Conservation (phyloP, 2,329 filamentous ascomycete genomes). For the Phialophora expanda region DNA sequence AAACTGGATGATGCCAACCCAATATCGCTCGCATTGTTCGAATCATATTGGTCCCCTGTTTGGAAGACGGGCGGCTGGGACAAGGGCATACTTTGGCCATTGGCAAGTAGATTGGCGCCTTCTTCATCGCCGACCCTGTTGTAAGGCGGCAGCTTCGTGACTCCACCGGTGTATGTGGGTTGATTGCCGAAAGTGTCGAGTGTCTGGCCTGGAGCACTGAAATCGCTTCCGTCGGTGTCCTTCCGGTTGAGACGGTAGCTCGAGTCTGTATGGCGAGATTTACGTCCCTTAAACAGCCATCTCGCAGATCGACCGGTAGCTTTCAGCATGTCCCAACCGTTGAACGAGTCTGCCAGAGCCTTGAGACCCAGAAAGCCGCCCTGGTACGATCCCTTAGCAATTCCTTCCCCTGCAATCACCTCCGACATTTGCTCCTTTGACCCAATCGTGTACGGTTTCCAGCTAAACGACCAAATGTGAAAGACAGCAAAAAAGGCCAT, state of each 20-base stretch:
- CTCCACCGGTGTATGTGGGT: slow-evolving; percentile 24
- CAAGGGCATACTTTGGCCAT: slow-evolving; percentile 32
- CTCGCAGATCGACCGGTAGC: slow-evolving; percentile 76
- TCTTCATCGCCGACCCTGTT: slow-evolving; percentile 42
- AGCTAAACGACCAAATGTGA: slow-evolving; percentile 83
- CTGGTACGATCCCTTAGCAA: slow-evolving; percentile 53
- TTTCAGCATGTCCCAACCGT: slow-evolving; percentile 82
- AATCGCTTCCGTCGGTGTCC: slow-evolving; percentile 23
- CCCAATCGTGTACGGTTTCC: slow-evolving; percentile 67
- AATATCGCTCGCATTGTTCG: slow-evolving; percentile 32
- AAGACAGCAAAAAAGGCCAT: slow-evolving; percentile 81
- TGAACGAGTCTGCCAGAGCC: slow-evolving; percentile 74
- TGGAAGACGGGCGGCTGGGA: slow-evolving; percentile 8
- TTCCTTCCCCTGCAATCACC: slow-evolving; percentile 51
- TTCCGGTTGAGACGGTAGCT: slow-evolving; percentile 45
- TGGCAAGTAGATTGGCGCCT: slow-evolving; percentile 47
- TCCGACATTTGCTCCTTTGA: slow-evolving; percentile 54
- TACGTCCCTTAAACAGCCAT: slow-evolving; percentile 79
- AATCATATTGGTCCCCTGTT: slow-evolving; percentile 12
- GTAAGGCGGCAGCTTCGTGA: slow-evolving; percentile 21
- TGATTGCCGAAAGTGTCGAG: slow-evolving; percentile 20
- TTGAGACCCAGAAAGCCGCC: slow-evolving; percentile 69
- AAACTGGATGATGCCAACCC: slow-evolving; percentile 32
- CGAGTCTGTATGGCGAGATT: slow-evolving; percentile 50
- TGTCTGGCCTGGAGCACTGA: slow-evolving; percentile 27